Evolutionary conservation across 768 basidiomycete genomes (phyloP).

Genomic region (Phlebiopsis flavidoalba): DNA sequence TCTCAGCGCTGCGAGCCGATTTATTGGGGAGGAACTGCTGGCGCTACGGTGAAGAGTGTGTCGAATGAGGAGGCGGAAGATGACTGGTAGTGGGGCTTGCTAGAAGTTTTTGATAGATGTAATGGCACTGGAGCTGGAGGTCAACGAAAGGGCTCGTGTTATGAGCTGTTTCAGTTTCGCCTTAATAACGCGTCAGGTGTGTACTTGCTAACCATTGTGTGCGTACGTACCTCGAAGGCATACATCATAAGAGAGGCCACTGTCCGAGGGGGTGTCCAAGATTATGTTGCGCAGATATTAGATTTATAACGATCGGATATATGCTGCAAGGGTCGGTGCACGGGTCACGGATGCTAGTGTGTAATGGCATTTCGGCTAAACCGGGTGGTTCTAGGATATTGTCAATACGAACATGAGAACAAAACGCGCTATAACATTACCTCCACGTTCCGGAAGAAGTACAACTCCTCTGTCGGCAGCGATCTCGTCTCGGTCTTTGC

Average conservation of each 20-base stretch:
- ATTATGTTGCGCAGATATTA: constrained; percentile 77
- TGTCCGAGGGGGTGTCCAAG: constrained; percentile 51
- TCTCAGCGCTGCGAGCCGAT: constrained; percentile 72
- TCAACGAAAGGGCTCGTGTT: constrained; percentile 72
- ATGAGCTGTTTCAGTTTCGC: constrained; percentile 82
- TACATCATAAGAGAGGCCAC: constrained; percentile 70
- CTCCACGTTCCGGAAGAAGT: constrained; percentile 59
- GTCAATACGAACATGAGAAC: neutral
- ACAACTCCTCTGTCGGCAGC: constrained; percentile 63
- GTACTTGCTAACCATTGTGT: no score
- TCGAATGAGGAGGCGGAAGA: constrained; percentile 71
- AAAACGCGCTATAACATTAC: constrained; percentile 31
- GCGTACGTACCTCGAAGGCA: constrained; percentile 60
- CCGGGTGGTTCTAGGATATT: constrained; percentile 55
- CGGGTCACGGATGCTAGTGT: constrained; percentile 71
- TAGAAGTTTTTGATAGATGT: constrained; percentile 67
- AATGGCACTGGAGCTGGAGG: constrained; percentile 70
- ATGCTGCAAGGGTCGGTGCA: constrained; percentile 69
- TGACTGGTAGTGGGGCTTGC: constrained; percentile 31
- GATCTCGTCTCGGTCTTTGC: constrained; percentile 60
- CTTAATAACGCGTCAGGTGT: constrained; percentile 28
- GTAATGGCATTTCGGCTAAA: constrained; percentile 62
- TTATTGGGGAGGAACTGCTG: constrained; percentile 74
- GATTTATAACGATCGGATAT: constrained; percentile 75
- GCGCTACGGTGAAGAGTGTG: constrained; percentile 71